Conservation (phyloP, 2,329 filamentous ascomycete genomes). For the Ceratocystis smalleyi region DNA sequence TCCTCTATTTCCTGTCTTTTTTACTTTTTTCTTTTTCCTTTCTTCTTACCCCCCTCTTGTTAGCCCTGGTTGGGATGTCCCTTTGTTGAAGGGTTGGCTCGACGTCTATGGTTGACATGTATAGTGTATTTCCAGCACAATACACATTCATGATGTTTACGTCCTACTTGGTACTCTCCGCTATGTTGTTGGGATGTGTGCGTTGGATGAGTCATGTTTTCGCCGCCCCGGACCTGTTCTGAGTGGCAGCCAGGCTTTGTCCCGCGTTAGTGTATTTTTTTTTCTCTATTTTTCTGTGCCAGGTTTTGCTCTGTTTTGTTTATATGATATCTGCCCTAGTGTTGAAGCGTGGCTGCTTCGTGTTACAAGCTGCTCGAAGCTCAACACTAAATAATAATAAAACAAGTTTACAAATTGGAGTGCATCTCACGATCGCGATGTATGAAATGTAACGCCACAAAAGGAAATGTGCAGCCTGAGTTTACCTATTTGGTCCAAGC, state of each 20-base stretch:
- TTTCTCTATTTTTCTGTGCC: background rate
- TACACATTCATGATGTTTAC: background rate
- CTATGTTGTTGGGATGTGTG: background rate
- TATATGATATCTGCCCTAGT: background rate
- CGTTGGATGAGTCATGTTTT: background rate
- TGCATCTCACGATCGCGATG: background rate
- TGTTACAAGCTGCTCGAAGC: background rate
- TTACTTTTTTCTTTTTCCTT: background rate
- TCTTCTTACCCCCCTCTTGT: background rate
- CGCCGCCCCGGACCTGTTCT: too few species aligned
- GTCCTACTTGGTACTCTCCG: background rate
- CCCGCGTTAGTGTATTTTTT: background rate
- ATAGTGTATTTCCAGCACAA: background rate
- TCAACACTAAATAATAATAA: background rate
- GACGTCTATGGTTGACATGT: background rate
- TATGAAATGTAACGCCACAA: background rate
- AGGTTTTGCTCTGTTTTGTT: background rate
- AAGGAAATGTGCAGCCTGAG: background rate
- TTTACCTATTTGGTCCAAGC: constrained; percentile 1
- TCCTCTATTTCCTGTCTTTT: constrained; percentile 12
- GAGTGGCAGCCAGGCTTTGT: background rate
- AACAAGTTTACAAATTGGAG: background rate
- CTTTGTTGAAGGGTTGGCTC: background rate
- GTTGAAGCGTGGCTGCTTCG: background rate
- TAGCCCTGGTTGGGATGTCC: background rate